Conservation (phyloP, 306 rosid species). For the Purshia tridentata region DNA sequence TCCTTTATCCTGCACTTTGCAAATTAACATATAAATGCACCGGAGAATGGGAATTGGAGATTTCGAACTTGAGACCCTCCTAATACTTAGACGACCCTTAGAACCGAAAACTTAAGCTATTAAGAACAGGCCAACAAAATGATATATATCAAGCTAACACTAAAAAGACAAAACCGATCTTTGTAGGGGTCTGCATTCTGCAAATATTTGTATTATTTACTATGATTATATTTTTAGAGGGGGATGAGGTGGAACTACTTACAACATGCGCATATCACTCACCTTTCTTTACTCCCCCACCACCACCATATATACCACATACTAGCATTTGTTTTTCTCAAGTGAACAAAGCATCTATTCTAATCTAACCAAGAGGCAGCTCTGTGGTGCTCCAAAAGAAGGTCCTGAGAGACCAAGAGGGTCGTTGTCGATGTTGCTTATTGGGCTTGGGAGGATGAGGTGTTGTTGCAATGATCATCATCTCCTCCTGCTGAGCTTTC, state of each 20-base stretch:
- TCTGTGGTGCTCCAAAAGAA: constrained; percentile 7
- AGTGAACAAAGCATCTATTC: constrained; percentile 6
- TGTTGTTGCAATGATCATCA: not conserved
- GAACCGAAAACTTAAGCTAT: no score
- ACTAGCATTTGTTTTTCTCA: not conserved
- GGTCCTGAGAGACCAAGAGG: constrained; percentile 4
- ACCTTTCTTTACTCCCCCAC: not conserved
- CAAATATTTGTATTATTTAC: not conserved
- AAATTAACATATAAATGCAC: no score
- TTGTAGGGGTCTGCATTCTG: no score
- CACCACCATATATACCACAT: not conserved
- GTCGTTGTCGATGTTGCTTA: not conserved
- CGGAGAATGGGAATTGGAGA: no score
- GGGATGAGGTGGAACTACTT: not conserved
- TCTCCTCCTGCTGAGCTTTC: constrained; percentile 10
- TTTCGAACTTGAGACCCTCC: no score
- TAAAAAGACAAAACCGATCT: no score
- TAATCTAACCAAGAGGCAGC: constrained; percentile 14
- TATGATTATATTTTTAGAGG: not conserved
- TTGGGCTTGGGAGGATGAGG: not conserved
- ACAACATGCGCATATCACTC: not conserved
- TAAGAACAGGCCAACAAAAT: no score
- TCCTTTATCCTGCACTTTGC: no score
- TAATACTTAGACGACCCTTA: no score
- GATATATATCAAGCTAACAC: no score